Conservation (phyloP, 495 filamentous ascomycete species). For the Aspergillus conjunctus region DNA sequence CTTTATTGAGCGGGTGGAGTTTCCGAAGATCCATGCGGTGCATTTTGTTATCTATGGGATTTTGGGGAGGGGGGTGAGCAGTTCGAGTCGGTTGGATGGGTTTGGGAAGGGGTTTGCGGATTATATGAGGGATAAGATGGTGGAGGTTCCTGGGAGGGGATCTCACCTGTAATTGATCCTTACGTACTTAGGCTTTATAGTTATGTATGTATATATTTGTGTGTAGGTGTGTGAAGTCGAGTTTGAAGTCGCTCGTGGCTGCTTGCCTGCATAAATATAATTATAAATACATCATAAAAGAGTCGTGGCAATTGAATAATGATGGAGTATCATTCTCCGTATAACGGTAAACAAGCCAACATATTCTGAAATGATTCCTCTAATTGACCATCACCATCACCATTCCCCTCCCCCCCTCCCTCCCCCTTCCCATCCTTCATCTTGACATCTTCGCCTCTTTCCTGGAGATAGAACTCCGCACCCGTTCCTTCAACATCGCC, state of each 20-base stretch:
- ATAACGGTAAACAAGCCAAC: conserved; percentile 16
- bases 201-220: no score
- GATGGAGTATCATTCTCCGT: conserved; percentile 10
- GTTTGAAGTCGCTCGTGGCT: no score
- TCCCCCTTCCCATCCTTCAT: not conserved
- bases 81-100: conserved; percentile 47
- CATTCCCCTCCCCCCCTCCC: not conserved
- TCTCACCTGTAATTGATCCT: no score
- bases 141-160: conserved; percentile 39
- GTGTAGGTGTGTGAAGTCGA: not conserved
- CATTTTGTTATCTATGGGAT: conserved; percentile 57
- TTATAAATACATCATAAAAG: not conserved
- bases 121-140: conserved; percentile 46
- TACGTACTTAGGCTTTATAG: no score
- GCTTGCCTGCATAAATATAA: no score
- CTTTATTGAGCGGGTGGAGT: conserved; percentile 52
- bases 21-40: conserved; percentile 38
- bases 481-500: not conserved
- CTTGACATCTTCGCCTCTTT: not conserved
- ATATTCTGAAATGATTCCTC: conserved; percentile 12
- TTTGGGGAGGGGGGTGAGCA: conserved; percentile 53
- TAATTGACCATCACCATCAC: not conserved
- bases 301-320: not conserved
- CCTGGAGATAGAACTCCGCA: not conserved
- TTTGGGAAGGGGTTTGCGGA: conserved; percentile 57